Evolutionary conservation across 1,284 basidiomycete genomes (phyloP).

Genomic region (Clitocybe nebularis): DNA sequence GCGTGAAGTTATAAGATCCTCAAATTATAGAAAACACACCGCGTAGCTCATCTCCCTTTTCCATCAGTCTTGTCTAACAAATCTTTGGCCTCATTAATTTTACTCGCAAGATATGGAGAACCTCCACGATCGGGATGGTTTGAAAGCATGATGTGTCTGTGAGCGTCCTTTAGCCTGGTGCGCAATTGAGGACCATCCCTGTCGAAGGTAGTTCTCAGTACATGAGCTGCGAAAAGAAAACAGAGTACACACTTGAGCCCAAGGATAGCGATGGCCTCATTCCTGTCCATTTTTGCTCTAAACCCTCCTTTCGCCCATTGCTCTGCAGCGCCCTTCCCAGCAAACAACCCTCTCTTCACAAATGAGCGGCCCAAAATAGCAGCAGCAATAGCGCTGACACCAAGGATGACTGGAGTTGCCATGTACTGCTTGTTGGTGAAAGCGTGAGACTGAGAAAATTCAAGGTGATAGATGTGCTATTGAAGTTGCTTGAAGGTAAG

Average conservation of each 20-base stretch:
- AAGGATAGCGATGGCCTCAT: constrained; percentile 88
- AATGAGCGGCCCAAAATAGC: constrained; percentile 75
- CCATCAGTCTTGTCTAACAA: constrained; percentile 70
- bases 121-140: constrained; percentile 98
- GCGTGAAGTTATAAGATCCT: background rate
- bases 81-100: constrained; percentile 93
- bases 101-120: constrained; percentile 95
- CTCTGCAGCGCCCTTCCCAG: constrained; percentile 63
- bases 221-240: too few species aligned
- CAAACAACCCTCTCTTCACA: constrained; percentile 52
- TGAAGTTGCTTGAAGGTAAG: too few species aligned
- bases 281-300: constrained; percentile 92
- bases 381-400: constrained; percentile 77
- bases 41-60: constrained; percentile 32
- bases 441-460: background rate
- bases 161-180: constrained; percentile 83
- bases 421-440: constrained; percentile 31
- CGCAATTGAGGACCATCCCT: constrained; percentile 76
- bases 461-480: too few species aligned
- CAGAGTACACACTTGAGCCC: constrained; percentile 80
- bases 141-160: constrained; percentile 88
- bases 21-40: constrained; percentile 5
- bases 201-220: constrained; percentile 12
- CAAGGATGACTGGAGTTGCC: constrained; percentile 75
- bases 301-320: constrained; percentile 95